Base-by-base conservation (phyloP, 768 basidiomycete species). In the Agrocybe praecox region DNA sequence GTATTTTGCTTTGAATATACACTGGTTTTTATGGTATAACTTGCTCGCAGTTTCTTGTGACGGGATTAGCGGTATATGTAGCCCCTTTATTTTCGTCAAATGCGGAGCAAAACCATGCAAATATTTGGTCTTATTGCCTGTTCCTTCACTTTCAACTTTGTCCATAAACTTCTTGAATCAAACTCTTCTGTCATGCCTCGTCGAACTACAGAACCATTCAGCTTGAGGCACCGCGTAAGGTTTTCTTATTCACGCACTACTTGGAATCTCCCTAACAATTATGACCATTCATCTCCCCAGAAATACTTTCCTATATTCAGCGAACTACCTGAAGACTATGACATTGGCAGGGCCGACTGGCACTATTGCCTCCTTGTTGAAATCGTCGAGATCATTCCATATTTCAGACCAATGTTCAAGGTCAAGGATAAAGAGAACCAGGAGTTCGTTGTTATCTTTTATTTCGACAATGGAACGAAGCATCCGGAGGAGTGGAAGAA, bases 311-410 rank as follows among this genome's bases (percentile, higher is more conserved):
- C 47, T 12, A 48, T 29, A 29, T 48, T 48, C 47, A 11, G 19
- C 21, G 47, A 48, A 17, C 11, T 48, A 17, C 47, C 47, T 11
- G 12, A 8, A n/a, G 29, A 23, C 22, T 9, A 48, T 17, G 47
- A 48, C 23, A 26, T 29, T 24, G 6, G 17, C 23, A 48, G 23
- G 21, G 22, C 47, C 23, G 22, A 23, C 47, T 24, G 47, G 23
- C 73, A 70, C 60, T 72, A 72, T 71, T 74, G 73, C 52, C 62
- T 73, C 29, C 61, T 74, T 14, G 70, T 65, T 10, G 68, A 73
- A 52, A 71, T 73, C 36, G 56, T 66, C 22, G 48, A 54, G 43
- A 23, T 18, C 12, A 34, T 67, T 14, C 58, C 61, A 3, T 66
- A 58, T 34, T 17, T 58, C 11, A 62, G 70, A 7, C 66, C 65